Percentiles rank a stretch among this genome's conserved stretches.
These are phyloP conservation scores for Phytopythium oedochilum DNA, from an alignment of 352 stramenopile genomes.

Conservation along the genomic window DNA sequence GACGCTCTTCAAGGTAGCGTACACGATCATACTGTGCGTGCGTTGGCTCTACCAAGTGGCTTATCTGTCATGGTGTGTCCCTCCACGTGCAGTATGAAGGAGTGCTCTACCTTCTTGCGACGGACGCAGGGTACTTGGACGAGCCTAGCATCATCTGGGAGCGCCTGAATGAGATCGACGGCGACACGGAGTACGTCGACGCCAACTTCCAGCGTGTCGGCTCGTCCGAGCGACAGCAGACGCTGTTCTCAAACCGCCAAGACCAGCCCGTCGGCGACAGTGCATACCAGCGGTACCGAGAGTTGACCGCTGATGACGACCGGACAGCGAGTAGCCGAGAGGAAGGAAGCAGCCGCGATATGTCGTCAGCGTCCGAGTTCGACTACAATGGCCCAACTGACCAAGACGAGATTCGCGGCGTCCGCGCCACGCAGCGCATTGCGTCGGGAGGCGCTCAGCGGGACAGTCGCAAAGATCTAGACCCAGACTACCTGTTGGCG, in stretches of 20 bases:
- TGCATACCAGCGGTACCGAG: background rate
- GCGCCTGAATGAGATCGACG: conserved; percentile 89
- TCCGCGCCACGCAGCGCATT: background rate
- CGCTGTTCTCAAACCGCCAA: conserved; percentile 55
- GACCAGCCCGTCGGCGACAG: conserved; percentile 17
- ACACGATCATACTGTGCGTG: too few relatives aligned
- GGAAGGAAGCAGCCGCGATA: background rate
- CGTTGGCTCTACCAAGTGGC: too few relatives aligned
- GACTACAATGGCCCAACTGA: background rate
- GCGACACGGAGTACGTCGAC: conserved; percentile 76
- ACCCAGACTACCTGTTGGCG: conserved; percentile 71
- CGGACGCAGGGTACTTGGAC: conserved; percentile 95
- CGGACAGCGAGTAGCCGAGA: background rate
- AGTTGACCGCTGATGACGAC: background rate
- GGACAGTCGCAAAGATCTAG: conserved; percentile 12
- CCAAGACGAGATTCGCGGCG: background rate
- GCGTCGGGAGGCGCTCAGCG: background rate
- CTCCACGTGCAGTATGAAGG: conserved; percentile 73
- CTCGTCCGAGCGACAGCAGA: conserved; percentile 60
- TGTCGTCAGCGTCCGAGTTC: background rate
- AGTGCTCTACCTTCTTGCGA: conserved; percentile 94
- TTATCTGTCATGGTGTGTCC: too few relatives aligned
- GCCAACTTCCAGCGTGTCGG: conserved; percentile 62
- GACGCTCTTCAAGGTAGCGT: conserved; percentile 91
- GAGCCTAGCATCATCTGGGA: conserved; percentile 94